Conservation (phyloP, 495 filamentous ascomycete species). For the Aspergillus campestris region DNA sequence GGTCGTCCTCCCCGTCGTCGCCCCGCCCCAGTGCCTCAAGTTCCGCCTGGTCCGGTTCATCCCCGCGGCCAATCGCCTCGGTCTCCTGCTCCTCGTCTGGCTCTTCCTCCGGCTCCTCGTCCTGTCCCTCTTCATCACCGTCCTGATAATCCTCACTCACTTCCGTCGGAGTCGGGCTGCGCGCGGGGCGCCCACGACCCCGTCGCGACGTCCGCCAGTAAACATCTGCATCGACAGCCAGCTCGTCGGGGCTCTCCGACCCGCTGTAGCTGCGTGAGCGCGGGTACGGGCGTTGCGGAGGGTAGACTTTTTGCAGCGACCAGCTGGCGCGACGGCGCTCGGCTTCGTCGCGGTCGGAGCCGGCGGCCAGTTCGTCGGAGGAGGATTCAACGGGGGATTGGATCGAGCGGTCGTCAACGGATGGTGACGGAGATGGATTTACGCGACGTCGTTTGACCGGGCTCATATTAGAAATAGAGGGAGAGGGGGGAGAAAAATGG, state of each 20-base stretch:
- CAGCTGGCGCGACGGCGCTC: slow-evolving; percentile 35
- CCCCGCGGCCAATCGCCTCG: too few species aligned
- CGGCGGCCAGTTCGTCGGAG: slow-evolving; percentile 44
- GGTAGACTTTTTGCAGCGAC: slow-evolving; percentile 25
- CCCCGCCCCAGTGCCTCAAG: too few species aligned
- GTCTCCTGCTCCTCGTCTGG: slow-evolving; percentile 1
- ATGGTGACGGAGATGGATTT: too few species aligned
- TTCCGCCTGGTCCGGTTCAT: too few species aligned
- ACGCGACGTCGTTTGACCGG: too few species aligned
- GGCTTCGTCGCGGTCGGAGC: slow-evolving; percentile 34
- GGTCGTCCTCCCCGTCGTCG: too few species aligned
- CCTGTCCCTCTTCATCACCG: slow-evolving; percentile 9
- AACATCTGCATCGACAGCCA: slow-evolving; percentile 31
- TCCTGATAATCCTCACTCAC: slow-evolving; percentile 1
- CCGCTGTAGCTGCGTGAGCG: slow-evolving; percentile 22
- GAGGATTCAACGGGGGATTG: slow-evolving; percentile 39
- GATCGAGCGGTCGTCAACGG: slow-evolving; percentile 4
- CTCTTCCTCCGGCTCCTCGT: slow-evolving; percentile 11
- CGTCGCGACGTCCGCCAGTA: slow-evolving; percentile 32
- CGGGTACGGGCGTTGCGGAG: slow-evolving; percentile 28
- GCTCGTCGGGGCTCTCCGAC: slow-evolving; percentile 40
- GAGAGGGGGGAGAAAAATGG: too few species aligned
- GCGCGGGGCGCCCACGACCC: slow-evolving; percentile 17
- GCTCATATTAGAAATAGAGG: too few species aligned
- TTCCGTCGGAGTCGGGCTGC: not conserved